Percentiles rank a stretch among this genome's conserved stretches.
phyloP scores from a whole-genome alignment of 108 stramenopile genomes.

The Cyclostephanos invisitatus region DNA sequence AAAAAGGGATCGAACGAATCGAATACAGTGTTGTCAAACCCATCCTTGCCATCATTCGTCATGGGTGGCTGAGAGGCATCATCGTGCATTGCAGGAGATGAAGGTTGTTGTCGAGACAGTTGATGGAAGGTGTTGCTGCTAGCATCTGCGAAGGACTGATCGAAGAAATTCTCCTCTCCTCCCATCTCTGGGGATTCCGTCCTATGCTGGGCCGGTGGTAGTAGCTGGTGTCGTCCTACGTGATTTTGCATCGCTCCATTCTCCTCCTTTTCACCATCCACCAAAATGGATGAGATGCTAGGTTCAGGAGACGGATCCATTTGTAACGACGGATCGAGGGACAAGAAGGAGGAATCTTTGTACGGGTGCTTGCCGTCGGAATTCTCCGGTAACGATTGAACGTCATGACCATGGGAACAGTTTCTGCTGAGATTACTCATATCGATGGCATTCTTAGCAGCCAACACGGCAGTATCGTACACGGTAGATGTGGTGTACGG shows the following conservation, averaged over 20 bases:
- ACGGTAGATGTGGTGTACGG: slow-evolving; percentile 17
- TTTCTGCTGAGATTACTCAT: slow-evolving; percentile 35
- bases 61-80: background rate
- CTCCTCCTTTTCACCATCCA: background rate
- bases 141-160: background rate
- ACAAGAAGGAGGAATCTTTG: background rate
- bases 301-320: slow-evolving; percentile 25
- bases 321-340: slow-evolving; percentile 15
- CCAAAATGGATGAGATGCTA: slow-evolving; percentile 17
- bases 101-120: background rate
- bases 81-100: background rate
- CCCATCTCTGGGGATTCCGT: background rate
- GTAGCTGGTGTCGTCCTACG: background rate
- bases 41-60: background rate
- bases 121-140: background rate
- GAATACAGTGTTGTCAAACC: background rate
- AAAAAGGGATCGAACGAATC: slow-evolving; percentile 14
- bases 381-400: background rate
- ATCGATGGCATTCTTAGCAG: slow-evolving; percentile 49
- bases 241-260: background rate
- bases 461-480: slow-evolving; percentile 49
- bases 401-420: background rate
- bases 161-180: background rate
- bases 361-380: no score
- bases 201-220: background rate